Conservation (phyloP, 2,329 filamentous ascomycete genomes). For the Penicillium occitanis region DNA sequence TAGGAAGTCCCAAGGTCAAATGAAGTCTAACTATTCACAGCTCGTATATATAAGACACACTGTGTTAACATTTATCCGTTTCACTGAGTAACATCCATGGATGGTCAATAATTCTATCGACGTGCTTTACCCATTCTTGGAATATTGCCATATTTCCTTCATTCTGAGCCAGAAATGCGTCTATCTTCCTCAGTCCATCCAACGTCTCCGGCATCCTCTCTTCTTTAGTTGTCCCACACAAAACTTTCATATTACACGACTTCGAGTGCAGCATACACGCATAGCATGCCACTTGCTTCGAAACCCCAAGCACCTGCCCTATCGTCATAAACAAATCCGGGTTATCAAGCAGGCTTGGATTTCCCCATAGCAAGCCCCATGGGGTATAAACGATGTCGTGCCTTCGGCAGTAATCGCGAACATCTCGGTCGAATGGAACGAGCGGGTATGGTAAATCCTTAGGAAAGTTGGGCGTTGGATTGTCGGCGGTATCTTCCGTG, state of each 20-base stretch:
- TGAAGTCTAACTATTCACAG: too few species aligned
- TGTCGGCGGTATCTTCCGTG: conserved; percentile 4
- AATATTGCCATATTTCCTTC: neutral
- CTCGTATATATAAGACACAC: too few species aligned
- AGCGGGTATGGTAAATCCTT: conserved; percentile 3
- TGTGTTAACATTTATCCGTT: too few species aligned
- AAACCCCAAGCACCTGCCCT: conserved; percentile 1
- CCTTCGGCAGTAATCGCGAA: conserved; percentile 7
- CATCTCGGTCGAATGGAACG: conserved; percentile 13
- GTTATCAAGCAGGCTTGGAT: conserved; percentile 12
- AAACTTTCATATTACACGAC: neutral
- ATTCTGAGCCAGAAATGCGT: neutral
- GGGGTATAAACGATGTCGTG: conserved; percentile 8
- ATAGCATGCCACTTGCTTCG: conserved; percentile 13
- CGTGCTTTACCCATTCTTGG: neutral
- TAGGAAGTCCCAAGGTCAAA: too few species aligned
- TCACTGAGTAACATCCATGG: neutral
- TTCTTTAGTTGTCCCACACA: conserved; percentile 14
- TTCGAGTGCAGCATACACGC: neutral
- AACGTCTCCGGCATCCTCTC: conserved; percentile 14
- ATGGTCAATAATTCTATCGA: neutral
- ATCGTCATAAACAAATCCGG: neutral
- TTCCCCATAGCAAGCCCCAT: conserved; percentile 19
- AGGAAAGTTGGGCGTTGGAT: neutral
- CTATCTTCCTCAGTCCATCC: conserved; percentile 1